Evolutionary conservation across 331 rosid species (phyloP).

Genomic region (Erythrophleum ivorense): DNA sequence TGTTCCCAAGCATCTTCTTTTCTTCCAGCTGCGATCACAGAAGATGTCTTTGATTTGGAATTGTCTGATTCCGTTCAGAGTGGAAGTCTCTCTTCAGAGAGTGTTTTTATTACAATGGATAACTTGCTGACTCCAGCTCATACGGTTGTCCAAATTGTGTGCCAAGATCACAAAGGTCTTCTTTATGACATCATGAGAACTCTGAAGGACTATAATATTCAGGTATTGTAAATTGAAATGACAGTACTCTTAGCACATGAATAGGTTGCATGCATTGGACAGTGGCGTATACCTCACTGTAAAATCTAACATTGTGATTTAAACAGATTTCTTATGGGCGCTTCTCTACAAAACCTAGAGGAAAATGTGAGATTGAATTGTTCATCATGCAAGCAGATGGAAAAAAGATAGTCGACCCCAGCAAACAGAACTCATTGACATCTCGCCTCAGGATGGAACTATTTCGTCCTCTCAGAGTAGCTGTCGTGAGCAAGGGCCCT

Average conservation of each 20-base stretch:
- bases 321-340: conserved; percentile 96
- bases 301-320: conserved; percentile 28
- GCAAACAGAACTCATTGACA: conserved; percentile 73
- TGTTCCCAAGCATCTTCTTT: conserved; percentile 68
- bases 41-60: conserved; percentile 59
- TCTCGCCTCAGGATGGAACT: conserved; percentile 76
- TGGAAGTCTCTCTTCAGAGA: conserved; percentile 55
- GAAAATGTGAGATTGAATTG: conserved; percentile 86
- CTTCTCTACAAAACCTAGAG: conserved; percentile 59
- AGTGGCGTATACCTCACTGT: conserved; percentile 12
- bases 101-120: conserved; percentile 68
- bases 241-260: neutral
- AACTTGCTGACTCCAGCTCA: conserved; percentile 88
- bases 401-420: conserved; percentile 82
- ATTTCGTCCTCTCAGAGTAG: conserved; percentile 79
- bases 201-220: conserved; percentile 85
- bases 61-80: conserved; percentile 47
- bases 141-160: conserved; percentile 87
- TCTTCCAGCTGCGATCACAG: conserved; percentile 73
- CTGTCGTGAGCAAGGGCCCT: conserved; percentile 84
- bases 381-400: conserved; percentile 94
- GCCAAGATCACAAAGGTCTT: conserved; percentile 93
- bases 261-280: conserved; percentile 21
- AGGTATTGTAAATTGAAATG: conserved; percentile 56
- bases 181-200: conserved; percentile 97